Evolutionary conservation across 2,329 filamentous ascomycete species (phyloP).

Genomic region (Alternaria viburni): DNA sequence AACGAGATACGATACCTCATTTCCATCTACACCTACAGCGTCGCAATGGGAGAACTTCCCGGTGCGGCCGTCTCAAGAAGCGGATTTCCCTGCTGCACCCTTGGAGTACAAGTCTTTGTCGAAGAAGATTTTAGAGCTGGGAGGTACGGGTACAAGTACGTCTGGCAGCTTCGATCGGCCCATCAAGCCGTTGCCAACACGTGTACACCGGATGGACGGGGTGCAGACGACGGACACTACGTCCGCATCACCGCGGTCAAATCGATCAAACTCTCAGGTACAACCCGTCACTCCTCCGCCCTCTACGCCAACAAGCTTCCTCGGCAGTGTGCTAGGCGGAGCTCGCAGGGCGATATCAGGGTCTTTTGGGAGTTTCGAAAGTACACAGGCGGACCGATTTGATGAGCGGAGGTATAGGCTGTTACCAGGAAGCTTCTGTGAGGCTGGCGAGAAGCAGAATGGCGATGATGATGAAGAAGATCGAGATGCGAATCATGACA

Average conservation of each 20-base stretch:
- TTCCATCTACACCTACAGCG: not conserved
- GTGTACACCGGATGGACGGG: not conserved
- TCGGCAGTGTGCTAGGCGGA: not conserved
- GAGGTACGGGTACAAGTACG: slow-evolving; percentile 9
- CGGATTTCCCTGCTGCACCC: not conserved
- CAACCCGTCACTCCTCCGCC: not conserved
- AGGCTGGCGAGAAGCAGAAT: not conserved
- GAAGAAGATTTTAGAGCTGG: slow-evolving; percentile 3
- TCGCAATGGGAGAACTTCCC: not conserved
- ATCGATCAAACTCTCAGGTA: not conserved
- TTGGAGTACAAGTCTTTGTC: not conserved
- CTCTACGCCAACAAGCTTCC: not conserved
- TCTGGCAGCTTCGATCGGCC: slow-evolving; percentile 11
- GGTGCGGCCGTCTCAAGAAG: not conserved
- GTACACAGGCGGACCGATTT: not conserved
- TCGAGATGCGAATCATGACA: not conserved
- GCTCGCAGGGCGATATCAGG: slow-evolving; percentile 8
- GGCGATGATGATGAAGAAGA: not conserved
- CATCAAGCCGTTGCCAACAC: not conserved
- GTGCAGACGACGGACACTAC: not conserved
- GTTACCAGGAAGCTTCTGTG: not conserved
- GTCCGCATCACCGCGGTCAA: too few species aligned
- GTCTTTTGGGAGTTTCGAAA: slow-evolving; percentile 21
- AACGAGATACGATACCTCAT: not conserved
- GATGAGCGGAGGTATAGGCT: slow-evolving; percentile 13